Evolutionary conservation across 352 stramenopile genomes (phyloP).

Genomic region (Phytophthora kernoviae): DNA sequence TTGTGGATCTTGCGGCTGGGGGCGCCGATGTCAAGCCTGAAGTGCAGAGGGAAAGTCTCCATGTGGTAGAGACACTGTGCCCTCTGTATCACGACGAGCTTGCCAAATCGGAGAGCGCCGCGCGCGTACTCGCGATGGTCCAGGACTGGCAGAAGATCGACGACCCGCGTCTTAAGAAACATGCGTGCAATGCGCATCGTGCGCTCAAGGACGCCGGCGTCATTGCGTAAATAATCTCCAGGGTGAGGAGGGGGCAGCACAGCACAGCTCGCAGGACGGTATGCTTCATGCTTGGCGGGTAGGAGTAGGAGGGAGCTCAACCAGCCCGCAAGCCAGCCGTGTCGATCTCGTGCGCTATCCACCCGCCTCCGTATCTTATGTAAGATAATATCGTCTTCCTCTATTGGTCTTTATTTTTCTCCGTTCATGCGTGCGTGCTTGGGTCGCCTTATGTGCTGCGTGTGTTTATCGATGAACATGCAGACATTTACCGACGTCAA

Average conservation of each 20-base stretch:
- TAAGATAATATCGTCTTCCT: constrained; percentile 40
- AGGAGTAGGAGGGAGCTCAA: constrained; percentile 10
- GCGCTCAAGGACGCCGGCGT: constrained; percentile 81
- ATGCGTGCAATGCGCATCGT: constrained; percentile 79
- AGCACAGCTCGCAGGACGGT: constrained; percentile 5
- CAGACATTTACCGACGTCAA: constrained; percentile 14
- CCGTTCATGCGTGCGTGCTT: constrained; percentile 13
- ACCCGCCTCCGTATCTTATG: constrained; percentile 37
- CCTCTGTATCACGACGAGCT: constrained; percentile 84
- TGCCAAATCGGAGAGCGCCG: constrained; percentile 62
- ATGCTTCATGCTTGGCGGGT: constrained; percentile 13
- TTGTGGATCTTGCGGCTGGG: constrained; percentile 75
- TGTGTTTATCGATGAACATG: constrained; percentile 26
- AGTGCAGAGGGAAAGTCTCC: constrained; percentile 84
- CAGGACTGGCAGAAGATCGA: constrained; percentile 85
- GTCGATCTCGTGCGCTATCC: constrained; percentile 8
- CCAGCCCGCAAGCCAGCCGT: constrained; percentile 4
- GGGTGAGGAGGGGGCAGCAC: constrained; percentile 11
- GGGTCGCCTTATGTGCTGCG: no score
- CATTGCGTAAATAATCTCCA: constrained; percentile 59
- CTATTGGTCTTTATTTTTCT: constrained; percentile 17
- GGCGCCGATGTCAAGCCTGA: constrained; percentile 66
- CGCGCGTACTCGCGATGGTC: constrained; percentile 66
- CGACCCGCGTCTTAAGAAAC: constrained; percentile 85
- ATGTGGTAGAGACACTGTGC: constrained; percentile 87